phyloP scores from a whole-genome alignment of 768 basidiomycete genomes.

The Russula sp. region DNA sequence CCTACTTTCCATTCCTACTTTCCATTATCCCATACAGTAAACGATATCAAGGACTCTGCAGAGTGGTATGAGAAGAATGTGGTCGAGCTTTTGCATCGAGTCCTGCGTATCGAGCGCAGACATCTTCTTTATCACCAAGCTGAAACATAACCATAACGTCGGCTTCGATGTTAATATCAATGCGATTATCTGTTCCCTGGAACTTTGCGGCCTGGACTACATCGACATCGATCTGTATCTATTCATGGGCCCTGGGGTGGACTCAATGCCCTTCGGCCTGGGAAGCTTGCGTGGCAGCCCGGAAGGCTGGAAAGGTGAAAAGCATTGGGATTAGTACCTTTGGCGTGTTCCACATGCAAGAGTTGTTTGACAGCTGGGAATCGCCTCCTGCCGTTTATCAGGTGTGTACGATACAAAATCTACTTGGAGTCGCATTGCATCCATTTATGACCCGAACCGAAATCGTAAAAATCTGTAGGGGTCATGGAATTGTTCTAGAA shows the following conservation, averaged over 20 bases:
- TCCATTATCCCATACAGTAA: conserved; percentile 11
- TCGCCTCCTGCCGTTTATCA: conserved; percentile 62
- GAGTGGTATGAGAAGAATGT: conserved; percentile 64
- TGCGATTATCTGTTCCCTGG: conserved; percentile 48
- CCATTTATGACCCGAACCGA: conserved; percentile 68
- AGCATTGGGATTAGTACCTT: conserved; percentile 66
- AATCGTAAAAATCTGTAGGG: conserved; percentile 56
- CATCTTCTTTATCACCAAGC: conserved; percentile 70
- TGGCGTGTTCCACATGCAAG: conserved; percentile 58
- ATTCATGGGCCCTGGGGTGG: conserved; percentile 69
- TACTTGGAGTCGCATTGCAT: conserved; percentile 36
- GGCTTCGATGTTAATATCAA: too few species aligned
- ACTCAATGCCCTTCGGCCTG: conserved; percentile 54
- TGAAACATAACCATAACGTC: conserved; percentile 57
- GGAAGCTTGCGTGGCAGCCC: conserved; percentile 62
- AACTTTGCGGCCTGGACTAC: conserved; percentile 54
- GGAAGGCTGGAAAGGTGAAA: conserved; percentile 55
- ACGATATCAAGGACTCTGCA: conserved; percentile 42
- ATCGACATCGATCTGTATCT: conserved; percentile 70
- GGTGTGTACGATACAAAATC: conserved; percentile 36
- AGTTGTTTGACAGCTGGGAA: conserved; percentile 45
- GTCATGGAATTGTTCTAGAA: conserved; percentile 59
- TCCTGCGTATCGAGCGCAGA: conserved; percentile 52
- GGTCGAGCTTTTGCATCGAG: conserved; percentile 45
- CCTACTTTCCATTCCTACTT: too few species aligned